These are phyloP conservation scores for Echites panduratus DNA, from an alignment of 257 asterid genomes.

Conservation along the genomic window DNA sequence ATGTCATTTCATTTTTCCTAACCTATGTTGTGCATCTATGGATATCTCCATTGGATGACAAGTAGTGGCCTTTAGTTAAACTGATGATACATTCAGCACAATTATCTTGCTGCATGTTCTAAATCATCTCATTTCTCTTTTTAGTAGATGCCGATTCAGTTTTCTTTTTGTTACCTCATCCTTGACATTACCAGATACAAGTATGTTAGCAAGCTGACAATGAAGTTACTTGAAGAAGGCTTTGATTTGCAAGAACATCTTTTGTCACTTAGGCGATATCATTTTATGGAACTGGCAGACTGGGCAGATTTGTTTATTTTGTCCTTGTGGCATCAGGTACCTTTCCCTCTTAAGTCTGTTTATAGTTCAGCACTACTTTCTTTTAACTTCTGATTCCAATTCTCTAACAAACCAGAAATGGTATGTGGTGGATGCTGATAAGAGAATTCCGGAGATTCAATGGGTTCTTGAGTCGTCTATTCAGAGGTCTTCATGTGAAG, in stretches of 20 bases:
- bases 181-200: conserved; percentile 72
- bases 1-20: neutral
- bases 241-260: conserved; percentile 87
- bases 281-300: conserved; percentile 95
- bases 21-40: neutral
- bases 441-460: conserved; percentile 83
- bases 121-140: neutral
- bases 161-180: conserved; percentile 18
- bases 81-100: neutral
- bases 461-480: conserved; percentile 85
- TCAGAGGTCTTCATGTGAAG: conserved; percentile 96
- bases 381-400: conserved; percentile 29
- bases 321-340: conserved; percentile 80
- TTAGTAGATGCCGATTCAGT: neutral
- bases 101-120: neutral
- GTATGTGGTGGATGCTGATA: conserved; percentile 67
- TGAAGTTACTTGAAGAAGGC: conserved; percentile 83
- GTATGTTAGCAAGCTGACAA: conserved; percentile 78
- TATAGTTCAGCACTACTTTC: conserved; percentile 15
- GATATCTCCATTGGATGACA: neutral
- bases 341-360: conserved; percentile 22
- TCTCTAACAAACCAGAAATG: conserved; percentile 61
- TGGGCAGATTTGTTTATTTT: conserved; percentile 94
- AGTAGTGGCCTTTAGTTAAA: neutral
- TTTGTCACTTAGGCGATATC: conserved; percentile 70